Conservation (phyloP, 495 filamentous ascomycete species). For the Pseudevernia furfuracea region DNA sequence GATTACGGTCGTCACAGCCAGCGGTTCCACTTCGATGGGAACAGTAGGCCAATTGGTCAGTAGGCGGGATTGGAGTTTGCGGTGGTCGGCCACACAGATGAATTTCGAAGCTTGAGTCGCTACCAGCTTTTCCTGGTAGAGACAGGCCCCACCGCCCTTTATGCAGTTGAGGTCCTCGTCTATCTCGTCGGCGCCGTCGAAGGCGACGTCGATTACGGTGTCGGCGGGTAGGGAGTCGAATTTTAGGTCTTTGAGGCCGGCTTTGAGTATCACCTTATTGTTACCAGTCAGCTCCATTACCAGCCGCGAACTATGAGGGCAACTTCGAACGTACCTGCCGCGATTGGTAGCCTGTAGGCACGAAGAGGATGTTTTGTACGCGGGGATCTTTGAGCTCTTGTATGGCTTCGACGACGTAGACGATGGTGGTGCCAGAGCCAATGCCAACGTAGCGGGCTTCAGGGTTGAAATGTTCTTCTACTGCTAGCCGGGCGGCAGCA, state of each 20-base stretch:
- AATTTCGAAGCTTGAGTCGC: constrained; percentile 79
- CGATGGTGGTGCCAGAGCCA: constrained; percentile 85
- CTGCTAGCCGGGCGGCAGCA: constrained; percentile 73
- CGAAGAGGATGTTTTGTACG: constrained; percentile 58
- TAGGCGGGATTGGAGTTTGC: constrained; percentile 73
- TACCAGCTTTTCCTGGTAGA: constrained; percentile 97
- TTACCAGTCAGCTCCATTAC: neutral
- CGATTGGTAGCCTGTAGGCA: constrained; percentile 88
- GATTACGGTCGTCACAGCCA: constrained; percentile 65
- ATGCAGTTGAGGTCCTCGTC: constrained; percentile 93
- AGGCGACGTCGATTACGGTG: constrained; percentile 67
- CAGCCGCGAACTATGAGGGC: neutral
- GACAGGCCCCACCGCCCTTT: constrained; percentile 92
- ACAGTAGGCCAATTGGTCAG: constrained; percentile 75
- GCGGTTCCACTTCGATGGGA: constrained; percentile 87
- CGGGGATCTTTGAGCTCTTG: constrained; percentile 56
- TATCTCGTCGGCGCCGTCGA: constrained; percentile 96
- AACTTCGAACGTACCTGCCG: constrained; percentile 35
- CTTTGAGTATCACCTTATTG: constrained; percentile 58
- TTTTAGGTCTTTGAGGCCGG: constrained; percentile 66
- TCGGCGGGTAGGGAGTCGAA: constrained; percentile 63
- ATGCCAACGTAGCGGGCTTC: constrained; percentile 75
- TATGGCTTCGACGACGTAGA: constrained; percentile 95
- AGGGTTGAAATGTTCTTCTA: constrained; percentile 72
- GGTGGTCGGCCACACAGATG: constrained; percentile 86